Evolutionary conservation across 257 asterid genomes (phyloP), one percentile per base, ranked within the genome.

Genomic region (Solanum neorickii): DNA sequence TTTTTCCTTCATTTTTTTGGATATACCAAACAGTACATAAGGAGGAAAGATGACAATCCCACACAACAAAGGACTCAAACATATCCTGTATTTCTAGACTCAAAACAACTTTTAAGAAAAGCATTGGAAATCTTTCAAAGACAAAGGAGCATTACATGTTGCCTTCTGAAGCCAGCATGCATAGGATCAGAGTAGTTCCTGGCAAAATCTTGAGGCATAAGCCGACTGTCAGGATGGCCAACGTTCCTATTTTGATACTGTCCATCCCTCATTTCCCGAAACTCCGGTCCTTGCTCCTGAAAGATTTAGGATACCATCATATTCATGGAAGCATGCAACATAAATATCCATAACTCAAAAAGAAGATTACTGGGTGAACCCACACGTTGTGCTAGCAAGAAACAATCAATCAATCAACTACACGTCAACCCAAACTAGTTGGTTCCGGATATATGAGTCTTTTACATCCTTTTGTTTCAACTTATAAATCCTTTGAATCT

Each of bases 221-320:
- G 91, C 82, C 87, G 92, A 74, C 92, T 88, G 86, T 94, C 98
- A 83, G 93, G 89, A 75, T 93, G 89, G 7, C 83, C 92, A 91
- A 91, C 60, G 84, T 90, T 88, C 92, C 98, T 91, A 89, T 89
- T 84, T 52, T 91, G 91, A 88, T 92, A 91, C 80, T 91, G 98
- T 75, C 94, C 95, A 39, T 94, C 97, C 90, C 91, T 93, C 84
- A 92, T 87, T 87, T 95, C 92, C 72, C 87, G 90, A 33, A 62
- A 70, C 56, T 91, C 98, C 52, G 91, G 86, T 62, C 94, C 94
- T 76, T 88, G 94, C 88, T 94, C 99, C 99, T 95, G 92, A 70
- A 90, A 84, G 84, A 86, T 84, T 83, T 73, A 85, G 87, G 86
- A 85, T 5, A 59, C n/a, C 82, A 16, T 76, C 35, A 87, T 65